Base-by-base conservation (phyloP, 768 basidiomycete genomes). In the Daedaleopsis sinensis region DNA sequence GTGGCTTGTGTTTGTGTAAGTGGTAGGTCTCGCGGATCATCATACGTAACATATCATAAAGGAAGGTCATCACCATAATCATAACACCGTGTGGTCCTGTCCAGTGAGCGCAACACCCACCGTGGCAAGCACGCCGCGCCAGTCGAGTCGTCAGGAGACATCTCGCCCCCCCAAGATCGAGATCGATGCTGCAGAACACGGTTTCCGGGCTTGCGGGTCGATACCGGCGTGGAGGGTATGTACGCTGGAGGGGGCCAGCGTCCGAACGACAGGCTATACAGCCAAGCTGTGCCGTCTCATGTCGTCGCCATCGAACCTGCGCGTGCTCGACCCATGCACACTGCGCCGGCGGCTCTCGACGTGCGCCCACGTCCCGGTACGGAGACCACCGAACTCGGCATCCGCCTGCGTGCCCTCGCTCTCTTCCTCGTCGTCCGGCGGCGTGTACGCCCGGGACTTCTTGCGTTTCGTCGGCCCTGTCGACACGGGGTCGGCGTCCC, bases 381-480 rank as follows among this genome's bases (percentile, higher is more conserved):
- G 61, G 21, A 62, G 53, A 44, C 72, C 76, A 18, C 80, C 74
- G 58, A 79, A 87, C 72, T 90, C 89, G 19, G 80, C 87, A 69
- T 91, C 90, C 3, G 87, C 89, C 64, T 90, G 84, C n/a, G 80
- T 82, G 1, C 86, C 88, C 38, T 88, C 89, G 64, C 85, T 86
- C 57, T 89, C 86, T 5, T 80, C 79, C 27, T 78, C 83, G 5
- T 85, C 84, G 1, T 83, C 81, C 36, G 81, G 79, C 1, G 77
- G 74, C 7, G 80, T 51, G 62, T 78, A 78, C 5, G 81, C 79
- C 38, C 82, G 78, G 3, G 84, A 84, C 66, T 83, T 88, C 71
- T 84, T 84, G 64, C 80, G 78, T 67, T 78, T 83, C 56, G 81
- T 67, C 5, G 58, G 52, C 15, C 62, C 58, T 1, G 70, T 68